Evolutionary conservation across 495 filamentous ascomycete genomes (phyloP).

Genomic region (Hypoxylon subgilvum): DNA sequence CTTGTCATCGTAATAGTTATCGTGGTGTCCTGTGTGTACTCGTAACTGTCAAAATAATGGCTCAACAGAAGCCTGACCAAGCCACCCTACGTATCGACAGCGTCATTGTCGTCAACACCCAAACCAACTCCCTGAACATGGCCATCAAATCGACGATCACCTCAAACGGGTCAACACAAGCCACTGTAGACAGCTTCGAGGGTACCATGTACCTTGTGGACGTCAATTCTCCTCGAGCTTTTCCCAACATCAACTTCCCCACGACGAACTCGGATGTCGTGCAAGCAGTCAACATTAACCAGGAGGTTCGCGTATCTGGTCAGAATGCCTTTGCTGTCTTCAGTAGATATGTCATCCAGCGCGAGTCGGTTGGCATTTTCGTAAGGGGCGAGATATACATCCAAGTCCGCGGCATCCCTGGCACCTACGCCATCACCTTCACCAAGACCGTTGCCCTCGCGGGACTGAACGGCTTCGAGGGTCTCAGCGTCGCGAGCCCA

Average conservation of each 20-base stretch:
- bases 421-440: conserved; percentile 48
- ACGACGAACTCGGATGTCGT: conserved; percentile 59
- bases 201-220: conserved; percentile 61
- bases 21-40: conserved; percentile 73
- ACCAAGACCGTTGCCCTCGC: conserved; percentile 50
- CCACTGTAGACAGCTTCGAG: conserved; percentile 49
- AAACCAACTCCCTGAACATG: conserved; percentile 62
- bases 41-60: conserved; percentile 74
- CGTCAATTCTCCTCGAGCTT: conserved; percentile 59
- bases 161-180: conserved; percentile 59
- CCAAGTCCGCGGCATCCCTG: conserved; percentile 47
- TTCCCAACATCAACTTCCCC: conserved; percentile 60
- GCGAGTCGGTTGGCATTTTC: conserved; percentile 46
- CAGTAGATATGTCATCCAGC: conserved; percentile 60
- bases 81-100: conserved; percentile 65
- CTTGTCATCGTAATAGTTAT: conserved; percentile 64
- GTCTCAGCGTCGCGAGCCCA: conserved; percentile 63
- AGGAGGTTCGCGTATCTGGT: conserved; percentile 62
- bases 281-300: conserved; percentile 62
- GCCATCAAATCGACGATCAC: conserved; percentile 59
- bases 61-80: conserved; percentile 69
- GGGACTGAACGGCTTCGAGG: conserved; percentile 57
- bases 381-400: conserved; percentile 50
- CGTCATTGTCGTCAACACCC: conserved; percentile 65
- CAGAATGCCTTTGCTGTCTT: conserved; percentile 63